Base-by-base conservation (phyloP, 2,329 filamentous ascomycete species). In the Fusarium caatingaense region DNA sequence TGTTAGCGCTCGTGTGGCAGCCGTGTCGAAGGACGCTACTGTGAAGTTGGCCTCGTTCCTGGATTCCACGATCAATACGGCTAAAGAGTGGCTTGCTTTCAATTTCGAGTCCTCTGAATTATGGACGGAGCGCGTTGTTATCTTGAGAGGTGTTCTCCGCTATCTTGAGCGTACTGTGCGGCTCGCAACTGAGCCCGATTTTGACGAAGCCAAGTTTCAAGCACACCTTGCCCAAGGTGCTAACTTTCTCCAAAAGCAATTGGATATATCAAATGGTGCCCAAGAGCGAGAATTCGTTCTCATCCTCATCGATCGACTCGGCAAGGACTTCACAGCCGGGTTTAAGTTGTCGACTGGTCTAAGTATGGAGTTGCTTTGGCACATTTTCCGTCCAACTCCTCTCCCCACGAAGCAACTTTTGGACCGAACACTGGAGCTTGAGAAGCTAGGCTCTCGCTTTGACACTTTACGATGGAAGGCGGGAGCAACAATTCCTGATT, bases 291-390 rank as follows among this genome's bases (percentile, higher is more conserved):
- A 80, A 3, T 79, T 88, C n/a, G 74, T 83, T 6, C 72, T 75
- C 2, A 68, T 76, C 12, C 75, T 88, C 37, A 71, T 83, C 2
- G 74, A 78, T 1, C 82, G 79, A 8, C 74, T 91, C 4, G 80
- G 85, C 45, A 81, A 81, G 41, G 85, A 85, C 51, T 95, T 97
- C 75, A 85, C 87, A 25, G 85, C 88, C 18, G 89, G 88, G 3
- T 94, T 94, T 81, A 89, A 89, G 58, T 81, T 97, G 16, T 89
- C 84, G 0, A 94, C 91, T 4, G 94, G 93, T 1, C 82, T 94
- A 15, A 91, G 89, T 70, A 96, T 97, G 92, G 92, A 96, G 76
- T 78, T 82, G 11, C 84, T 97, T 8, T 97, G 94, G 95, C 87
- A 88, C 44, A 75, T 83, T 3, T 87, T 97, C 74, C 88, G 92